Base-by-base conservation (phyloP, 495 filamentous ascomycete species). In the Aspergillus biplanus region DNA sequence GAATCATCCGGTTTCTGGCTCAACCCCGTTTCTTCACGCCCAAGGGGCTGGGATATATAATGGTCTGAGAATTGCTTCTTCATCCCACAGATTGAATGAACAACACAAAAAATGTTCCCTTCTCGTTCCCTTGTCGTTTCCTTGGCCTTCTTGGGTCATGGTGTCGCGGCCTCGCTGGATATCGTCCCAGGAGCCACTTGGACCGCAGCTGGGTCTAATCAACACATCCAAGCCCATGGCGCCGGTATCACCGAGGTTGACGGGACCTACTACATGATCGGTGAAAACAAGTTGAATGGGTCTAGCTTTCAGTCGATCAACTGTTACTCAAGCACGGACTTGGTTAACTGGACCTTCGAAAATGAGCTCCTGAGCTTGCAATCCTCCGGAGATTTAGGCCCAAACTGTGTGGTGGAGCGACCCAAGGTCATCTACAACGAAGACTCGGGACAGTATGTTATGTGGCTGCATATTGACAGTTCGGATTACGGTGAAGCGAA, bases 401-500 rank as follows among this genome's bases (percentile, higher is more conserved):
- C 86, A 4, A 81, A 79, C 67, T 79, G 88, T 11, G 76, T 90
- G 0, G 79, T 90, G 0, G 88, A 91, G 69, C 69, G 88, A 35
- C 88, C 88, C 7, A 89, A 90, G 74, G 82, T 89, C 4, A 80
- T 87, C 0, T 85, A 82, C 65, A 88, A 89, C 48, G 78, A 80
- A 34, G 71, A 71, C 32, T 86, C 85, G 0, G 53, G 61, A 7
- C 79, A 85, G 56, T 88, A 83, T 69, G 80, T 83, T 31, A 74
- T 82, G 73, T 90, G 85, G 80, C 82, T 90, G 82, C 88, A 90
- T 66, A 87, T 89, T 65, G 88, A 90, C 65, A 80, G 74, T 44
- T 78, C 77, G 39, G 82, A 72, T 65, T 90, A 90, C 61, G 82
- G 79, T 1, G 87, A 89, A 35, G 88, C 88, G 9, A 86, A 83